Conservation (phyloP, 2,329 filamentous ascomycete genomes). For the Clarireedia hainanense region DNA sequence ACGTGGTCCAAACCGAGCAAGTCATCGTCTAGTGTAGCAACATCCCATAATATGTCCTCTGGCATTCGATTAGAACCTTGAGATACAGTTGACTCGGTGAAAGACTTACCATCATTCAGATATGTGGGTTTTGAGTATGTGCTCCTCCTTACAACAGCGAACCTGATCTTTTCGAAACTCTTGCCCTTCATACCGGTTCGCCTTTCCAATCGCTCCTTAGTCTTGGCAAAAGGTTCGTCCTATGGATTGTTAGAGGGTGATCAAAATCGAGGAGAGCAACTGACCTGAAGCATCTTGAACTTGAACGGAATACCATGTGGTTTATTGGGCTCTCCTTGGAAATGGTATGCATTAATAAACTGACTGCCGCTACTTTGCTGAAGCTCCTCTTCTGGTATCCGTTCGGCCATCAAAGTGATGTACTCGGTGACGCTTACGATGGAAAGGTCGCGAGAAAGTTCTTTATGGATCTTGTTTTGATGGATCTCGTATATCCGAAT, state of each 20-base stretch:
- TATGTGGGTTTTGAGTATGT: slow-evolving; percentile 74
- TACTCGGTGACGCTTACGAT: slow-evolving; percentile 86
- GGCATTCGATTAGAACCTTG: neutral
- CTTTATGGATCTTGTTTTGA: slow-evolving; percentile 74
- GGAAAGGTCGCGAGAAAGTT: slow-evolving; percentile 60
- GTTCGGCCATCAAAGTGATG: slow-evolving; percentile 71
- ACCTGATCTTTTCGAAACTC: slow-evolving; percentile 97
- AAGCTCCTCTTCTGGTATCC: slow-evolving; percentile 64
- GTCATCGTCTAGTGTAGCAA: slow-evolving; percentile 48
- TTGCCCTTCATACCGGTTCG: slow-evolving; percentile 94
- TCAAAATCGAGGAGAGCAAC: slow-evolving; percentile 22
- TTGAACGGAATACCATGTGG: slow-evolving; percentile 86
- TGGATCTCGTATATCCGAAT: slow-evolving; percentile 80
- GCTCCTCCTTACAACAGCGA: slow-evolving; percentile 66
- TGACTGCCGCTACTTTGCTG: slow-evolving; percentile 42
- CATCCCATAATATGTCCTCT: slow-evolving; percentile 54
- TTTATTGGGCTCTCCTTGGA: slow-evolving; percentile 80
- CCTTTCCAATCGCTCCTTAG: slow-evolving; percentile 89
- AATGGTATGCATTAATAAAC: slow-evolving; percentile 79
- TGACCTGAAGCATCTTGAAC: slow-evolving; percentile 74
- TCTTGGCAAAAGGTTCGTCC: slow-evolving; percentile 82
- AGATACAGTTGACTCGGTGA: neutral
- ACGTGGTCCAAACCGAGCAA: slow-evolving; percentile 58
- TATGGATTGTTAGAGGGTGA: slow-evolving; percentile 30
- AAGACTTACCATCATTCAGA: slow-evolving; percentile 71